Evolutionary conservation across 2,329 filamentous ascomycete species (phyloP).

Genomic region (Penicillium corylophilum): DNA sequence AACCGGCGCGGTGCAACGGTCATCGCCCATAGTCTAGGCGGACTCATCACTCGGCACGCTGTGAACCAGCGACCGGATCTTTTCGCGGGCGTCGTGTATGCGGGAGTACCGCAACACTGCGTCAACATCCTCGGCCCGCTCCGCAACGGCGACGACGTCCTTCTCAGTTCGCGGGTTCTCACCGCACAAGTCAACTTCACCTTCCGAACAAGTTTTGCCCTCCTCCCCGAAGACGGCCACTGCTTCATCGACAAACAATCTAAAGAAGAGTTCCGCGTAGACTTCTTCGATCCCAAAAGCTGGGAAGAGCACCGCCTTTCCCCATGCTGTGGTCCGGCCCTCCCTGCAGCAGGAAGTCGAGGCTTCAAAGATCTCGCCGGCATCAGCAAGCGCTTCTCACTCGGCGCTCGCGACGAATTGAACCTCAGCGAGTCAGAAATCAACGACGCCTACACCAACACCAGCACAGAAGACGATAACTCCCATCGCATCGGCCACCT

Average conservation of each 20-base stretch:
- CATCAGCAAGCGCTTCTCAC: slow-evolving; percentile 39
- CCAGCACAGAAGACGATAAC: slow-evolving; percentile 14
- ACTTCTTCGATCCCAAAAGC: slow-evolving; percentile 76
- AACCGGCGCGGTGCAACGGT: slow-evolving; percentile 68
- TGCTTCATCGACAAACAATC: slow-evolving; percentile 85
- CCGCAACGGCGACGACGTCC: slow-evolving; percentile 86
- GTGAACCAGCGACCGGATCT: slow-evolving; percentile 83
- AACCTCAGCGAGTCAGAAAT: slow-evolving; percentile 19
- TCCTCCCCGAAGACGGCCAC: slow-evolving; percentile 81
- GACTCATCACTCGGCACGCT: slow-evolving; percentile 81
- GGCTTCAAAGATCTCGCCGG: slow-evolving; percentile 41
- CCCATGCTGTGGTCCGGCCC: slow-evolving; percentile 69
- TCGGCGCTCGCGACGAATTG: slow-evolving; percentile 13
- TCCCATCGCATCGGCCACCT: not conserved
- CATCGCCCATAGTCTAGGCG: slow-evolving; percentile 81
- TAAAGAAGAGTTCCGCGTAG: slow-evolving; percentile 73
- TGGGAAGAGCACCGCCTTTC: slow-evolving; percentile 79
- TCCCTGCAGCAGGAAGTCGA: slow-evolving; percentile 55
- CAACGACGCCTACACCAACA: slow-evolving; percentile 11
- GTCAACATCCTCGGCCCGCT: slow-evolving; percentile 89
- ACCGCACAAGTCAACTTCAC: slow-evolving; percentile 90
- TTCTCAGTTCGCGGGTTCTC: slow-evolving; percentile 83
- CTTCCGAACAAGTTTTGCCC: slow-evolving; percentile 78
- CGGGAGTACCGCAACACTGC: slow-evolving; percentile 79
- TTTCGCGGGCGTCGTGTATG: slow-evolving; percentile 82